Evolutionary conservation across 1,284 basidiomycete genomes (phyloP).

Genomic region (Testicularia cyperi): DNA sequence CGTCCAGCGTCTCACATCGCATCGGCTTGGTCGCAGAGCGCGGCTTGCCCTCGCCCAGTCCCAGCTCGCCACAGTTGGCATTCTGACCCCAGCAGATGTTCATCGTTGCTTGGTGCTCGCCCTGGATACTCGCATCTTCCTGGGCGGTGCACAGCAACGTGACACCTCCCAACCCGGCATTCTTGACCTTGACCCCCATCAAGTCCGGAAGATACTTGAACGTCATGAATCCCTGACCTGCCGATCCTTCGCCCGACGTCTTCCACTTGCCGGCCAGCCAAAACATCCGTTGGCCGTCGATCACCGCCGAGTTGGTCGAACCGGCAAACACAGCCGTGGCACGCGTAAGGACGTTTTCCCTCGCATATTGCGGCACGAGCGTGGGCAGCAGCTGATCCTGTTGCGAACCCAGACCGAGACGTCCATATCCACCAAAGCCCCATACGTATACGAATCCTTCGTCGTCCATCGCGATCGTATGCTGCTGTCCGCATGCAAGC

Average conservation of each 20-base stretch:
- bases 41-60: conserved; percentile 74
- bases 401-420: conserved; percentile 71
- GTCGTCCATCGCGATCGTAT: conserved; percentile 73
- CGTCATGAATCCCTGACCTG: conserved; percentile 39
- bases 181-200: conserved; percentile 54
- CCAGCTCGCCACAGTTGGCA: conserved; percentile 73
- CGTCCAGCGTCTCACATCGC: conserved; percentile 70
- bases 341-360: conserved; percentile 68
- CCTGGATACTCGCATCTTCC: conserved; percentile 62
- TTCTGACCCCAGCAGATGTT: conserved; percentile 85
- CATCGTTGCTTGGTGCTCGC: conserved; percentile 69
- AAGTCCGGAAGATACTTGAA: conserved; percentile 53
- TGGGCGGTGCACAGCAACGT: conserved; percentile 79
- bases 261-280: conserved; percentile 75
- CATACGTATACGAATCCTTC: conserved; percentile 76
- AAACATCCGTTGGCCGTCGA: conserved; percentile 79
- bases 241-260: conserved; percentile 79
- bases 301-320: conserved; percentile 76
- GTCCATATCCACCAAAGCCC: conserved; percentile 61
- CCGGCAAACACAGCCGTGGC: conserved; percentile 74
- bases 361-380: conserved; percentile 51
- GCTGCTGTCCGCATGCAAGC: conserved; percentile 82
- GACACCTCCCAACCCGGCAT: conserved; percentile 78
- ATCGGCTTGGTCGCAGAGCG: conserved; percentile 86
- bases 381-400: conserved; percentile 66